Conservation (phyloP, 139 green algal species). For the Gonium pectorale region DNA sequence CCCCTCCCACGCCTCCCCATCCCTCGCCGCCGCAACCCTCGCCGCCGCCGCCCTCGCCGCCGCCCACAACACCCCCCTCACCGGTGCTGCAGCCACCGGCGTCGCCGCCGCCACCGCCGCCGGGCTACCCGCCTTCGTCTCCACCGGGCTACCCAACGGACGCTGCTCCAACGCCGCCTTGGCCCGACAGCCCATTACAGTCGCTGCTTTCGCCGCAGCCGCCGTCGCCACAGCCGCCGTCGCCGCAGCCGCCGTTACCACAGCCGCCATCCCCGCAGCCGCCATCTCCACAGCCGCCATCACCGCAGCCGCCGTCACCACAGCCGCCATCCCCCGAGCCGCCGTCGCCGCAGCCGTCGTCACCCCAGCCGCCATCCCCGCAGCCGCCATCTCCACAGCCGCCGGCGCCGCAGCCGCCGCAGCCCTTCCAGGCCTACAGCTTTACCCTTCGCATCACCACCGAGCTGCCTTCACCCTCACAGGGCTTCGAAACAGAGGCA, state of each 20-base stretch:
- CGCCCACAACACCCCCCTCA: neutral
- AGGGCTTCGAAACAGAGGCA: no score
- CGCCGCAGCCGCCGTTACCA: neutral
- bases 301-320: no score
- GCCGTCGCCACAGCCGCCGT: neutral
- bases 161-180: neutral
- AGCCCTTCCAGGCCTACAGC: no score
- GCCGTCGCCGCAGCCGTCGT: neutral
- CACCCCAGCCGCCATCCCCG: neutral
- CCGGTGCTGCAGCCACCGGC: neutral
- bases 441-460: no score
- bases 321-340: no score
- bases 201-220: neutral
- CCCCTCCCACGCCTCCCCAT: neutral
- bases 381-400: neutral
- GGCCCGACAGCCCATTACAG: neutral
- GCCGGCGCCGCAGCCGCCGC: neutral
- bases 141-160: neutral
- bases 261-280: neutral
- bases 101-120: neutral
- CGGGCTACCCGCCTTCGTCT: neutral
- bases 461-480: no score
- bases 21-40: neutral
- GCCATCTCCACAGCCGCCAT: neutral
- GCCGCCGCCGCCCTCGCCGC: neutral